A percentile compares a stretch with the other conserved stretches of the same genome.
Evolutionary conservation across 192 early-diverging fungal genomes (phyloP).

Genomic region (Coemansia sp.): DNA sequence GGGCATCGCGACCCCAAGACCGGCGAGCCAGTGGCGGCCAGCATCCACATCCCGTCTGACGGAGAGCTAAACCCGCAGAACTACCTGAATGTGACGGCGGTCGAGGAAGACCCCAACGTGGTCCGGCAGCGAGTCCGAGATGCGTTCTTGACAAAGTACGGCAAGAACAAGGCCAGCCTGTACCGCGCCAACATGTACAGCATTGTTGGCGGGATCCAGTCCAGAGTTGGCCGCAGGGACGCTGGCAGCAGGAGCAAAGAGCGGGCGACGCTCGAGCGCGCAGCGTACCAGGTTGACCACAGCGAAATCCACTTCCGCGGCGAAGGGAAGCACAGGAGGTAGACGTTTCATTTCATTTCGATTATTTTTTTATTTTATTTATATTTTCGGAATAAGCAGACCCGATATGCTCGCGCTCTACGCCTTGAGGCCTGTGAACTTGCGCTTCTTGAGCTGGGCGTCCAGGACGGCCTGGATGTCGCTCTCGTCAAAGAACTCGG

Average conservation of each 20-base stretch:
- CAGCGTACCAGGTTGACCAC: constrained; percentile 50
- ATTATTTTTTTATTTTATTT: neutral
- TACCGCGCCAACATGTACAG: constrained; percentile 44
- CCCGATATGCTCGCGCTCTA: too few relatives aligned
- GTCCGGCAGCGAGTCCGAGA: constrained; percentile 32
- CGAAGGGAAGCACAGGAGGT: constrained; percentile 4
- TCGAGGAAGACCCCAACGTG: constrained; percentile 38
- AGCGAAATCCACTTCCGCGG: constrained; percentile 49
- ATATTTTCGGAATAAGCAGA: too few relatives aligned
- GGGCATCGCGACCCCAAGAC: constrained; percentile 54
- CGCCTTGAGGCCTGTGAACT: constrained; percentile 60
- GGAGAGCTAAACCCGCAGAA: constrained; percentile 56
- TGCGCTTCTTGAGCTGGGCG: constrained; percentile 71
- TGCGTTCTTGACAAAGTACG: constrained; percentile 36
- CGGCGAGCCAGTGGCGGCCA: constrained; percentile 41
- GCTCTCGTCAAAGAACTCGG: constrained; percentile 75
- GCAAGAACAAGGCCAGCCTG: constrained; percentile 38
- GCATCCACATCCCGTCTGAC: constrained; percentile 37
- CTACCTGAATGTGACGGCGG: constrained; percentile 21
- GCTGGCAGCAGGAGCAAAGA: constrained; percentile 26
- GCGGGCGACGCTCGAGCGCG: constrained; percentile 44
- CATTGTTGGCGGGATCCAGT: constrained; percentile 32
- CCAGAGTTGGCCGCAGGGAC: constrained; percentile 20
- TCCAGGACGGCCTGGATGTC: constrained; percentile 58
- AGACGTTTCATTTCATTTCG: neutral